These are phyloP conservation scores for Penicillium rolfsii DNA, from an alignment of 2,329 filamentous ascomycete genomes.

Conservation along the genomic window DNA sequence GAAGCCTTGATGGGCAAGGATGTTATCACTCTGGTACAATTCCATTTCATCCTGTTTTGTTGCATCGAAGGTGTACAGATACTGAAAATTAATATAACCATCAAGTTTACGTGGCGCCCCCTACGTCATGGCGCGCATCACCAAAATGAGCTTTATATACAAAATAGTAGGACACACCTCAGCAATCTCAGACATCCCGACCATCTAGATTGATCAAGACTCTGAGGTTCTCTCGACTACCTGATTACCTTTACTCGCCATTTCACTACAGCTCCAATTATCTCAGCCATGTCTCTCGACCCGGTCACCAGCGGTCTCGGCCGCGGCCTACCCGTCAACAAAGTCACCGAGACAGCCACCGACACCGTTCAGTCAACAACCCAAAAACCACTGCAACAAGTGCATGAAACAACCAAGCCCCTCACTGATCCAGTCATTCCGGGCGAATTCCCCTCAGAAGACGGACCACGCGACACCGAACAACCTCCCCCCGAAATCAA, in stretches of 20 bases:
- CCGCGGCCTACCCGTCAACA: constrained; percentile 25
- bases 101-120: constrained; percentile 30
- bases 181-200: neutral
- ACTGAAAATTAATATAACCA: constrained; percentile 25
- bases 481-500: constrained; percentile 24
- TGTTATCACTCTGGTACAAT: neutral
- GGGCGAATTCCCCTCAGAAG: constrained; percentile 34
- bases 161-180: constrained; percentile 3
- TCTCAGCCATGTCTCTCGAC: constrained; percentile 32
- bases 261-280: neutral
- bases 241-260: neutral
- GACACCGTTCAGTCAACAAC: constrained; percentile 22
- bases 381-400: constrained; percentile 21
- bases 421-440: constrained; percentile 29
- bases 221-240: neutral
- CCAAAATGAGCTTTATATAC: constrained; percentile 17
- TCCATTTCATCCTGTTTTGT: constrained; percentile 9
- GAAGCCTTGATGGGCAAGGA: neutral
- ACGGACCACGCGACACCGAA: constrained; percentile 21
- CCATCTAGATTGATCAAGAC: neutral
- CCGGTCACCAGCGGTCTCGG: constrained; percentile 28
- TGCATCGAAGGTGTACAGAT: constrained; percentile 5
- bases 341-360: constrained; percentile 20
- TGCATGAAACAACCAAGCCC: constrained; percentile 23
- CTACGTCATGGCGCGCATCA: constrained; percentile 27